Percentiles rank a stretch among this genome's conserved stretches.
phyloP scores from a whole-genome alignment of 2,329 filamentous ascomycete species.

The Arthrobotrys conoides region DNA sequence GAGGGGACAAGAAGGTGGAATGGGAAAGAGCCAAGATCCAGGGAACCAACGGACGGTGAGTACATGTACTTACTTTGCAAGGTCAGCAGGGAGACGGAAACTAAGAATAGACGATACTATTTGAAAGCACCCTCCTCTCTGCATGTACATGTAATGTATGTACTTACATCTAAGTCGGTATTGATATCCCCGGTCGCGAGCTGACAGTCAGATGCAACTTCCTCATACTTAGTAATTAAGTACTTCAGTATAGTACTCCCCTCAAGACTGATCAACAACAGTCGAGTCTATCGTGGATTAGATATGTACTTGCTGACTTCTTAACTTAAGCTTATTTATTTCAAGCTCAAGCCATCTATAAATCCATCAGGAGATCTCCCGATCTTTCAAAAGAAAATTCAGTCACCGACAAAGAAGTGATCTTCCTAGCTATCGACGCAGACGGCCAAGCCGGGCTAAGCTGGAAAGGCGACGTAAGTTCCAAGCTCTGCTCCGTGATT shows the following conservation, averaged over 20 bases:
- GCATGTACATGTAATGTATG: neutral
- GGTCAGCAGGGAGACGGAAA: conserved; percentile 25
- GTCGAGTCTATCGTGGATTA: neutral
- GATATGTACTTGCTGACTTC: neutral
- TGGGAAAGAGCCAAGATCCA: conserved; percentile 31
- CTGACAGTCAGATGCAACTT: conserved; percentile 22
- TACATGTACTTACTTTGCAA: no score
- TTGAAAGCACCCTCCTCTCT: conserved; percentile 17
- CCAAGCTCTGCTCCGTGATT: conserved; percentile 36
- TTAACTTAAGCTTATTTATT: no score
- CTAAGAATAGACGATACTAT: conserved; percentile 24
- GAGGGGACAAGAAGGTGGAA: conserved; percentile 13
- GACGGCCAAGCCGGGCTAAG: conserved; percentile 32
- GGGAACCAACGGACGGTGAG: conserved; percentile 30
- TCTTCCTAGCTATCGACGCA: neutral
- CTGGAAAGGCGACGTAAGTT: conserved; percentile 39
- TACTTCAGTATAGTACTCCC: no score
- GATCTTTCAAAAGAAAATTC: no score
- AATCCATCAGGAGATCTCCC: no score
- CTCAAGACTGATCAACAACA: neutral
- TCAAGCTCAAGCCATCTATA: no score
- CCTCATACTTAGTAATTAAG: no score
- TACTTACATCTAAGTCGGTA: neutral
- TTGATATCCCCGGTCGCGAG: conserved; percentile 1
- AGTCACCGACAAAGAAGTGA: neutral